Evolutionary conservation across 352 stramenopile genomes (phyloP), one percentile per base, ranked within the genome.

Genomic region (Thalassiosira mediterranea): DNA sequence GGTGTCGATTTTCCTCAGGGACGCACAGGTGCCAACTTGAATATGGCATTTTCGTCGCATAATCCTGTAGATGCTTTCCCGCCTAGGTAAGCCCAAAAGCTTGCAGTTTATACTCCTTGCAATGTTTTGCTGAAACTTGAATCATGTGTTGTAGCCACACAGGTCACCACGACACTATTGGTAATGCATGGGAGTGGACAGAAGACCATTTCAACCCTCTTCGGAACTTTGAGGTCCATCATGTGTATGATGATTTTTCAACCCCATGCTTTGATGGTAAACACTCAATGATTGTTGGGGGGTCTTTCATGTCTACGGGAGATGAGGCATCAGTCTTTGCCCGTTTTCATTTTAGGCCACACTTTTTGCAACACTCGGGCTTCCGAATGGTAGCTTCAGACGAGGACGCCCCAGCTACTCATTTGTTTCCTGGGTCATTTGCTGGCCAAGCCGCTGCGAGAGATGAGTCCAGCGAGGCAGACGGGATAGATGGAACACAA

Each of bases 261-360:
- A 95, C 96, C 47, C 96, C 96, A n/a, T 98, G 96, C 84, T 98
- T 98, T 80, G 96, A 98, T 76, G 96, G 95, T 29, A 95, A 98
- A 67, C 96, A 98, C 86, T 91, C 96, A 34, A 90, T 98, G 67
- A 98, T 98, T 88, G 94, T 98, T 73, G 96, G 96, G 44, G 96
- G 96, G 17, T 98, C 94, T 31, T 98, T 97, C 76, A 96, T 96
- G 38, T 97, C 92, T 81, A 97, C 88, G 23, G 96, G 96, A 32
- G 95, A 98, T 80, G 97, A 98, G 70, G 95, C 94, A 48, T 97
- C 94, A 70, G 95, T 97, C 67, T 98, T 97, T 75, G 93, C 94
- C 19, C 95, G 96, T 21, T 98, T 97, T 80, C 96, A 98, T 70
- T 98, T 98, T 81, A 93, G 96, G 4, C 95, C 95, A 13, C 96